Conservation (phyloP, 768 basidiomycete species). For the Trametes villosa region DNA sequence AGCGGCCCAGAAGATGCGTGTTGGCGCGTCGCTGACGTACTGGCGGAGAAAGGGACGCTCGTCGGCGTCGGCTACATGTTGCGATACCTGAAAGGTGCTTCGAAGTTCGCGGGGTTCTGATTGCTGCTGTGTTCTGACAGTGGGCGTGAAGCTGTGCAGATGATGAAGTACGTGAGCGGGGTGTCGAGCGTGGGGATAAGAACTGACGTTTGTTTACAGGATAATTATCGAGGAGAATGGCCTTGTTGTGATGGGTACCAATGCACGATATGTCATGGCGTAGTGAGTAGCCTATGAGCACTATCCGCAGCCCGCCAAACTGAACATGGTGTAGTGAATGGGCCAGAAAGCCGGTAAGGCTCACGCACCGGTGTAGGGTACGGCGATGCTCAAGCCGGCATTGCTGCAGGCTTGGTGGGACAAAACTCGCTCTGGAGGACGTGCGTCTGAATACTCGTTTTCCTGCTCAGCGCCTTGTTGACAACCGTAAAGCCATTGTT, state of each 20-base stretch:
- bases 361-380: not conserved
- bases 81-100: conserved; percentile 42
- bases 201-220: conserved; percentile 2
- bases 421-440: conserved; percentile 32
- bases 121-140: not conserved
- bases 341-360: conserved; percentile 25
- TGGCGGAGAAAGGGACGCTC: conserved; percentile 7
- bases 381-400: not conserved
- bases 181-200: not conserved
- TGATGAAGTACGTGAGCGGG: conserved; percentile 41
- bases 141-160: conserved; percentile 43
- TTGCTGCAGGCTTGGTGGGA: conserved; percentile 29
- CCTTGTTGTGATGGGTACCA: conserved; percentile 55
- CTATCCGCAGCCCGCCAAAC: not conserved
- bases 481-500: conserved; percentile 30
- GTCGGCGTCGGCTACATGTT: conserved; percentile 43
- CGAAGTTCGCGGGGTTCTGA: not conserved
- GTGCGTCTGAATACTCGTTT: conserved; percentile 4
- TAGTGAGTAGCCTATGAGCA: conserved; percentile 28
- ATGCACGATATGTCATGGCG: conserved; percentile 50
- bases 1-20: conserved; percentile 31
- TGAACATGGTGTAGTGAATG: conserved; percentile 24
- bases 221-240: conserved; percentile 53
- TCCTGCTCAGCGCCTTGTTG: not conserved
- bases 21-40: conserved; percentile 23